These are phyloP conservation scores for Nepenthes gracilis DNA, from an alignment of 148 eudicot genomes.

Conservation along the genomic window DNA sequence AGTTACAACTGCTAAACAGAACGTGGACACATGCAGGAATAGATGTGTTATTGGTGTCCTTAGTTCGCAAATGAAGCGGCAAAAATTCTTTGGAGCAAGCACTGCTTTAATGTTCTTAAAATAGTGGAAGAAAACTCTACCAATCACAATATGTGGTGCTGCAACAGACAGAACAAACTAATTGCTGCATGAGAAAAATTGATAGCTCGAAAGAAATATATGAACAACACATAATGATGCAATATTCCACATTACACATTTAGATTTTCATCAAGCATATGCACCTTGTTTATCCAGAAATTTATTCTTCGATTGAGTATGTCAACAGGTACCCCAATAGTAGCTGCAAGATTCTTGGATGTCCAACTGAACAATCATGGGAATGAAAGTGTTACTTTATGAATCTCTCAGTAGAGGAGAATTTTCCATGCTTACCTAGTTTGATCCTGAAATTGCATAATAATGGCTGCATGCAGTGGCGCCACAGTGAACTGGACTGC, in stretches of 20 bases:
- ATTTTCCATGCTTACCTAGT: constrained; percentile 36
- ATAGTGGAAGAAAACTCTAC: too few species aligned
- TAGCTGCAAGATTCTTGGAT: constrained; percentile 83
- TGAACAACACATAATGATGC: neutral
- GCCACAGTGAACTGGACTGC: constrained; percentile 70
- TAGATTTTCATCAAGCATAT: neutral
- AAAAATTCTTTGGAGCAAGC: too few species aligned
- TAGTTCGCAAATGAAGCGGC: too few species aligned
- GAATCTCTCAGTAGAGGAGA: neutral
- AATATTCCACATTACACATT: neutral
- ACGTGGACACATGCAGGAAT: too few species aligned
- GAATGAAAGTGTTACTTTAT: neutral
- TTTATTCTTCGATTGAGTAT: constrained; percentile 61
- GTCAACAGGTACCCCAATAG: constrained; percentile 80
- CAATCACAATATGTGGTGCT: too few species aligned
- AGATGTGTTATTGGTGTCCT: too few species aligned
- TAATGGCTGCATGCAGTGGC: constrained; percentile 83
- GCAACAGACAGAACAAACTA: too few species aligned
- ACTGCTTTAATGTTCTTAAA: too few species aligned
- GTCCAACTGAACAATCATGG: constrained; percentile 59
- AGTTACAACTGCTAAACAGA: too few species aligned
- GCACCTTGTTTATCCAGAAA: constrained; percentile 97
- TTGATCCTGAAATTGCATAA: constrained; percentile 82
- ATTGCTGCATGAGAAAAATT: neutral
- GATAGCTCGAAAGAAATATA: neutral